Percentiles rank a stretch among this genome's conserved stretches.
Evolutionary conservation across 169 alveolate genomes (phyloP).

Genomic region (Cryptosporidium ryanae): DNA sequence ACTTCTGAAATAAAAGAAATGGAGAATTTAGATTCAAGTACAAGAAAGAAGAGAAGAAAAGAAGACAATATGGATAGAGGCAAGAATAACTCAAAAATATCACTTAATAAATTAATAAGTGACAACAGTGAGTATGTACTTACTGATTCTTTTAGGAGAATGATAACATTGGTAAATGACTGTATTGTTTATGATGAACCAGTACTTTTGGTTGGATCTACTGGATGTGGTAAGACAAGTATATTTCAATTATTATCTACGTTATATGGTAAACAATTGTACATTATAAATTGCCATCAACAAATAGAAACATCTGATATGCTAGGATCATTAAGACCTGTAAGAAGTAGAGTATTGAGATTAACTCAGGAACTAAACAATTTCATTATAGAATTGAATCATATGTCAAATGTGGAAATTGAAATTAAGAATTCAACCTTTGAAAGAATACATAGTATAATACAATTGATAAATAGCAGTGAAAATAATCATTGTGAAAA

Average conservation of each 20-base stretch:
- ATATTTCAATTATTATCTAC: slow-evolving; percentile 91
- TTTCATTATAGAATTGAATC: slow-evolving; percentile 6
- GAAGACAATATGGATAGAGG: neutral
- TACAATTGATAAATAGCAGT: neutral
- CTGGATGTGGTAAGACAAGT: slow-evolving; percentile 99
- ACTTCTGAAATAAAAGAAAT: neutral
- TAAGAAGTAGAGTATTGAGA: slow-evolving; percentile 77
- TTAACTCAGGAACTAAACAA: slow-evolving; percentile 29
- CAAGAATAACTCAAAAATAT: neutral
- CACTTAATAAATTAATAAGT: neutral
- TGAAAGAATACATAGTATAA: neutral
- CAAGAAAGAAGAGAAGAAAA: slow-evolving; percentile 17
- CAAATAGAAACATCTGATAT: slow-evolving; percentile 97
- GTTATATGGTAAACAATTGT: slow-evolving; percentile 79
- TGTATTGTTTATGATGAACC: slow-evolving; percentile 95
- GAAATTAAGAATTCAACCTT: neutral
- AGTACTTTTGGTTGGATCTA: slow-evolving; percentile 98
- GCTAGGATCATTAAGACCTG: slow-evolving; percentile 94
- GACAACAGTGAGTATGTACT: neutral
- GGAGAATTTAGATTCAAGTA: neutral
- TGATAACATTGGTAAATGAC: slow-evolving; percentile 89
- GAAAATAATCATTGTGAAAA: neutral
- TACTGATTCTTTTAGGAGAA: slow-evolving; percentile 81
- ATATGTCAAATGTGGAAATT: neutral
- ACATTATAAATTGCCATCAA: slow-evolving; percentile 94